phyloP scores from a whole-genome alignment of 2,329 filamentous ascomycete species.

The Dryadomyces sulphureus region DNA sequence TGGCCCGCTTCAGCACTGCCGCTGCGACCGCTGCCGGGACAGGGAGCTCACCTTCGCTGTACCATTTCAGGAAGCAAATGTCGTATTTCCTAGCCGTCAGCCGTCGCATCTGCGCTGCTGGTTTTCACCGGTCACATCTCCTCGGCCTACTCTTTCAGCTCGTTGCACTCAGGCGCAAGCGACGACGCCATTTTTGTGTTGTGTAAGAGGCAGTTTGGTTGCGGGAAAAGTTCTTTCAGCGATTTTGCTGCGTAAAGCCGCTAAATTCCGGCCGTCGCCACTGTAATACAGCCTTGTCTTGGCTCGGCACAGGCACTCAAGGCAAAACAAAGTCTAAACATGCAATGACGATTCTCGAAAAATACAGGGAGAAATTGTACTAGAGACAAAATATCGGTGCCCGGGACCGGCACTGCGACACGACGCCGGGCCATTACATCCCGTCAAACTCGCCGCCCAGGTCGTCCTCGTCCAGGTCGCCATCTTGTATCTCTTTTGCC shows the following conservation, averaged over 20 bases:
- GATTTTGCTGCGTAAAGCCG: neutral
- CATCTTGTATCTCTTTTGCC: conserved; percentile 97
- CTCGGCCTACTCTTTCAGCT: conserved; percentile 87
- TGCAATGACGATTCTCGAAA: neutral
- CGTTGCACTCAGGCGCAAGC: conserved; percentile 85
- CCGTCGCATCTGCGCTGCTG: neutral
- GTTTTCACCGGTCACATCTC: too few species aligned
- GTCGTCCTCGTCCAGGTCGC: conserved; percentile 92
- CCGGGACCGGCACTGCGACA: neutral
- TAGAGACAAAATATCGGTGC: neutral
- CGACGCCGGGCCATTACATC: conserved; percentile 47
- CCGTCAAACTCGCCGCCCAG: conserved; percentile 91
- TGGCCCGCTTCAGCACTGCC: conserved; percentile 18
- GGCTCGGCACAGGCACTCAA: neutral
- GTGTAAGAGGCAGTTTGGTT: too few species aligned
- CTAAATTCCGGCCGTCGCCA: neutral
- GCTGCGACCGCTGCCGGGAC: neutral
- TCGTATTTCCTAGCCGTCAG: conserved; percentile 61
- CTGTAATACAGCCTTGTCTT: neutral
- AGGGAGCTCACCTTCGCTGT: conserved; percentile 71
- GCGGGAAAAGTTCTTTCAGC: too few species aligned
- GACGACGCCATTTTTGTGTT: conserved; percentile 90
- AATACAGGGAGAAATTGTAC: neutral
- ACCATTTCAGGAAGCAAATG: conserved; percentile 97
- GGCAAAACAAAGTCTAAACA: neutral